A percentile compares a stretch with the other conserved stretches of the same genome.
Evolutionary conservation across 2,329 filamentous ascomycete genomes (phyloP).

Genomic region (Sphaceloma murrayae): DNA sequence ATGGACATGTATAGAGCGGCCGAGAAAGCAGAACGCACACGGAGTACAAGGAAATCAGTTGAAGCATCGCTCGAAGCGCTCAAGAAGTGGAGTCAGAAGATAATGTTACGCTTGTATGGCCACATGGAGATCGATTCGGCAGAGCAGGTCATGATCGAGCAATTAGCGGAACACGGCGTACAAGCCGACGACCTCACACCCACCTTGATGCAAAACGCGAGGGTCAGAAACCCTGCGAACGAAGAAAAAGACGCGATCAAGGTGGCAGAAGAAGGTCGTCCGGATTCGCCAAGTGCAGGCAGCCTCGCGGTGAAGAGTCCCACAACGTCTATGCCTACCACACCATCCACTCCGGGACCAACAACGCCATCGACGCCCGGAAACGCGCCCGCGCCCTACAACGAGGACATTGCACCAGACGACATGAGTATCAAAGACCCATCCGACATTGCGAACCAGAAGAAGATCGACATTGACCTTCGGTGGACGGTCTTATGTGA

Average conservation of each 20-base stretch:
- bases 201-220: slow-evolving; percentile 79
- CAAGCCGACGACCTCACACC: slow-evolving; percentile 73
- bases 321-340: slow-evolving; percentile 27
- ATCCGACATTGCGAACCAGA: slow-evolving; percentile 68
- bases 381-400: slow-evolving; percentile 42
- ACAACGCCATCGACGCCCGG: slow-evolving; percentile 18
- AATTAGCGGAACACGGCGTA: slow-evolving; percentile 86
- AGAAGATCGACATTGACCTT: slow-evolving; percentile 88
- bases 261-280: not conserved
- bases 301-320: slow-evolving; percentile 19
- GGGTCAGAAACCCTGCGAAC: slow-evolving; percentile 71
- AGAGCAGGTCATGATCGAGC: slow-evolving; percentile 98
- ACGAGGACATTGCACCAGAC: slow-evolving; percentile 56
- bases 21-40: slow-evolving; percentile 53
- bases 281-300: slow-evolving; percentile 11
- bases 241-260: slow-evolving; percentile 2
- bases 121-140: slow-evolving; percentile 93
- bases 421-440: slow-evolving; percentile 72
- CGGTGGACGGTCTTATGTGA: slow-evolving; percentile 97
- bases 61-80: slow-evolving; percentile 63
- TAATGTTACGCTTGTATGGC: slow-evolving; percentile 87
- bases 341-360: slow-evolving; percentile 31
- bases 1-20: slow-evolving; percentile 64
- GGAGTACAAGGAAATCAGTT: slow-evolving; percentile 61
- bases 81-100: slow-evolving; percentile 96